Base-by-base conservation (phyloP, 805 yeast species). In the Cyberlindnera euphorbiiphila region DNA sequence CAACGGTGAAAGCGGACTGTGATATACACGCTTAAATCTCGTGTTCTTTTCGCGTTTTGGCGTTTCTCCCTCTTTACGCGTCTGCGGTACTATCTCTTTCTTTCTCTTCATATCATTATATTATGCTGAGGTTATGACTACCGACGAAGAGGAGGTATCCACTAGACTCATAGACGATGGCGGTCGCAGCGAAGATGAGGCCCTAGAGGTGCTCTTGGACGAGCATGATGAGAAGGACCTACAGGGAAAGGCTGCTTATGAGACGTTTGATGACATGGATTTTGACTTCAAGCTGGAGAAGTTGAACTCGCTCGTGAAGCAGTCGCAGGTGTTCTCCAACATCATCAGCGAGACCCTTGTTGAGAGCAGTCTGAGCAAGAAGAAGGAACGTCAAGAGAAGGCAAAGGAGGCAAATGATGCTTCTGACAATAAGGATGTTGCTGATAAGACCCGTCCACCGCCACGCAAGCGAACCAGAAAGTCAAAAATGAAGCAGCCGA, bases 271-370 rank as follows among this genome's bases (percentile, higher is more conserved):
- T 38, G 58, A 59, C 7, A 60, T 74, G 14, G 66, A 76, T 2
- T 64, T 64, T n/a, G 76, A 78, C 26, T 62, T 66, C 30, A 85
- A 86, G 52, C 63, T 87, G 29, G 71, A 73, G 37, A 71, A 86
- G 37, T 64, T 91, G 37, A 74, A 85, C 41, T 78, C 76, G 25
- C 68, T 91, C 45, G 87, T 91, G n/a, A 82, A 84, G 51, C 81
- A 85, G 54, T 85, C 96, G 13, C 89, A 87, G 55, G 75, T 89
- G 2, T 91, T 86, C 60, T 83, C 97, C 1, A 76, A 81, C 44
- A 86, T 91, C 47, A 85, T 91, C 28, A 78, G 95, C 4, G 89
- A 87, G 35, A 81, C 89, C 9, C 69, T 91, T 29, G 53, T 81
- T 28, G 75, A 75, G 43, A 65, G 71, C 31, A 54, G 72, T n/a